Conservation (phyloP, 768 basidiomycete species). For the Multifurca ochricompacta region DNA sequence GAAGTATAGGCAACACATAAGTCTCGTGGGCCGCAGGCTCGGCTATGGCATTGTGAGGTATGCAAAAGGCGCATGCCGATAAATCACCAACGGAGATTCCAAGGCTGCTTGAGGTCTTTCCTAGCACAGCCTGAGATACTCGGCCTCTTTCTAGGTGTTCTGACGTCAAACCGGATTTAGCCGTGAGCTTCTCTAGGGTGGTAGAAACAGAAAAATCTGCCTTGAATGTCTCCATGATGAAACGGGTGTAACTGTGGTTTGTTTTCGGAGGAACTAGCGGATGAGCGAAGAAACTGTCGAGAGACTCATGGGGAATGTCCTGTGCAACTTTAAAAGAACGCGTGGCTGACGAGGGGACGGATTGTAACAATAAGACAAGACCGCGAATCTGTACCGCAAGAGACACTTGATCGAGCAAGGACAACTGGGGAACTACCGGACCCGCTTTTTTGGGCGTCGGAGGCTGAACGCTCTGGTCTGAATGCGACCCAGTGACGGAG, state of each 20-base stretch:
- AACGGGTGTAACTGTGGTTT: conserved; percentile 43
- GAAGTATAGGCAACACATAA: conserved; percentile 55
- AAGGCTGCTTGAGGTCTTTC: conserved; percentile 8
- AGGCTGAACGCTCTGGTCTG: conserved; percentile 6
- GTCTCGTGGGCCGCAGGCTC: conserved; percentile 15
- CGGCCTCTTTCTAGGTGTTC: background rate
- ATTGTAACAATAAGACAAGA: conserved; percentile 41
- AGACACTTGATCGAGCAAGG: conserved; percentile 29
- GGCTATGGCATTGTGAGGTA: conserved; percentile 12
- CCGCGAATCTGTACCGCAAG: conserved; percentile 34
- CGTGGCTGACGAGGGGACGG: background rate
- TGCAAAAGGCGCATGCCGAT: conserved; percentile 48
- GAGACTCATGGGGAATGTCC: background rate
- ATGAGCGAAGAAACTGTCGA: conserved; percentile 42
- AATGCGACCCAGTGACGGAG: conserved; percentile 28
- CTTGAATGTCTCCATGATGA: conserved; percentile 25
- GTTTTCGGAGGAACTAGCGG: conserved; percentile 53
- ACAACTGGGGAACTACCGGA: conserved; percentile 22
- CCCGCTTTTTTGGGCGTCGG: conserved; percentile 13
- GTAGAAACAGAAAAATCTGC: conserved; percentile 18
- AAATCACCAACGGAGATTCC: conserved; percentile 40
- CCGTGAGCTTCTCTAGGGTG: conserved; percentile 2
- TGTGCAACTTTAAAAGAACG: conserved; percentile 16
- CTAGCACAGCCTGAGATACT: conserved; percentile 4
- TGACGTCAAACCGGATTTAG: background rate